Conservation (phyloP, 805 yeast genomes). For the Sugiyamaella americana region DNA sequence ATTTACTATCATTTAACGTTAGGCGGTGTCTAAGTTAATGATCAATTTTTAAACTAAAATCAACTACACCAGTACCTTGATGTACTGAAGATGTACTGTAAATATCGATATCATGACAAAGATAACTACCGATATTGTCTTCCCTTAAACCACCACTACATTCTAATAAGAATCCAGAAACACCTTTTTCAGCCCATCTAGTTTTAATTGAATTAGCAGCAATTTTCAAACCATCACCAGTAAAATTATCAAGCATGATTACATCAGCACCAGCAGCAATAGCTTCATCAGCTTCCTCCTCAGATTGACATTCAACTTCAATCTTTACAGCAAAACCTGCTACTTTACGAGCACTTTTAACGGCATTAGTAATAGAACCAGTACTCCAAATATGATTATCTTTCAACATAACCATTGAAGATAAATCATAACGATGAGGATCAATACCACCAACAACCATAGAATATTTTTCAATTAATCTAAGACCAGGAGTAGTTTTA, state of each 20-base stretch:
- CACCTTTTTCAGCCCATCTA: constrained; percentile 43
- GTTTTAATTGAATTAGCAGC: constrained; percentile 61
- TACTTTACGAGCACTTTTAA: constrained; percentile 63
- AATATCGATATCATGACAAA: constrained; percentile 77
- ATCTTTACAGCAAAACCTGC: constrained; percentile 87
- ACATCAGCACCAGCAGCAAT: constrained; percentile 94
- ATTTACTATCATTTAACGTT: no score
- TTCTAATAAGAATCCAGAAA: constrained; percentile 57
- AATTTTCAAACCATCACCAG: constrained; percentile 52
- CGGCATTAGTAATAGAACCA: constrained; percentile 86
- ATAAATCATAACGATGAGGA: constrained; percentile 83
- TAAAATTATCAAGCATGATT: constrained; percentile 87
- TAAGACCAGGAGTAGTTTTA: constrained; percentile 94
- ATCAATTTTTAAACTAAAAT: constrained; percentile 73
- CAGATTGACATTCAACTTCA: constrained; percentile 86
- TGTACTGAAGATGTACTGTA: constrained; percentile 89
- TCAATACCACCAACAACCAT: constrained; percentile 96
- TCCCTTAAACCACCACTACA: constrained; percentile 87
- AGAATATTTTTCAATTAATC: constrained; percentile 83
- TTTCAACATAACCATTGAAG: constrained; percentile 93
- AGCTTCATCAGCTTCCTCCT: constrained; percentile 85
- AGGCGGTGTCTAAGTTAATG: constrained; percentile 28
- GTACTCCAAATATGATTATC: constrained; percentile 92
- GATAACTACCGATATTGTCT: constrained; percentile 55
- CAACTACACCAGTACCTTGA: constrained; percentile 82